Base-by-base conservation (phyloP, 768 basidiomycete species). In the Albatrellus ellisii region DNA sequence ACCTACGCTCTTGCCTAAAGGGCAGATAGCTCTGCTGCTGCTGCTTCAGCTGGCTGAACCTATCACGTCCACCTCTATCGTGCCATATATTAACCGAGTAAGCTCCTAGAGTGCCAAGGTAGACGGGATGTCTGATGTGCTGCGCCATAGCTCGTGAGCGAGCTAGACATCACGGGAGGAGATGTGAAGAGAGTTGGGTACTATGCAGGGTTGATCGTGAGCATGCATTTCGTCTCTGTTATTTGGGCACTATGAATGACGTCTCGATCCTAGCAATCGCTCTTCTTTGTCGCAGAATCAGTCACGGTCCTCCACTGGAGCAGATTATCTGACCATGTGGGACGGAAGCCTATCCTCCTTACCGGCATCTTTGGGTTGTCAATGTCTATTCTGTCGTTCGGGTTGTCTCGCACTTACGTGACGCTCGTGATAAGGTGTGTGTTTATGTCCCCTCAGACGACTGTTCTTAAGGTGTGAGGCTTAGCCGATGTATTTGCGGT, bases 401-500 rank as follows among this genome's bases (percentile, higher is more conserved):
- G 64, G 6, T 53, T 66, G n/a, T 60, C 63, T 8, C 54, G 51
- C 38, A 61, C 62, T 8, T 59, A 57, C 48, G 40, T 39, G 8
- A 50, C 47, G 3, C 52, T 60, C 8, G 54, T 62, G 6, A 28
- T 56, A 26, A 58, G 56, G 54, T 58, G 33, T 12, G 27, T 21
- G 6, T 28, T 20, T 6, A 9, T n/a, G n/a, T n/a, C n/a, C 20
- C 27, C 20, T 5, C 32, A 8, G 18, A 6, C n/a, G 12, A 38
- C 20, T 9, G 24, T 31, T 33, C 24, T 79, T 81, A 81, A 80
- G 28, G n/a, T 51, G 68, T 76, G 4, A 78, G 73, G 9, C 21
- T 8, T 22, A 44, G 36, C 27, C 15, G 42, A 6, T 38, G 9
- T 29, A 35, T 45, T 24, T 33, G 25, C 21, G 36, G 24, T 20